phyloP scores from a whole-genome alignment of 2,329 filamentous ascomycete species.

The Colletotrichum camelliae region DNA sequence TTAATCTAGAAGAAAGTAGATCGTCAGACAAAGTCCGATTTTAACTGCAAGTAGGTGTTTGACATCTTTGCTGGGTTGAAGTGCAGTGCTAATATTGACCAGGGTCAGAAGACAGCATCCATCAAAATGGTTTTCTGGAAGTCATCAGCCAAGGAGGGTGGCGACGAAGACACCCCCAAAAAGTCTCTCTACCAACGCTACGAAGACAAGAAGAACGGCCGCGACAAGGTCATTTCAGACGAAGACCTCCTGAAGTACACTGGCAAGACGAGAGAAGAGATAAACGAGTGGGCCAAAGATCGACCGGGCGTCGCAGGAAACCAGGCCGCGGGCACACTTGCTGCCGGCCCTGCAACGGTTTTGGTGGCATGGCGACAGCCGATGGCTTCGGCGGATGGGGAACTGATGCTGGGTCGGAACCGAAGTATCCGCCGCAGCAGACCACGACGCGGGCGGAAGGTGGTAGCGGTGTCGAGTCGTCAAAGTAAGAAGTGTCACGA shows the following conservation, averaged over 20 bases:
- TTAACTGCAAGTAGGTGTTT: not conserved
- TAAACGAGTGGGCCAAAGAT: conserved; percentile 41
- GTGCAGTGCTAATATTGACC: not conserved
- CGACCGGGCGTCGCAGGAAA: conserved; percentile 45
- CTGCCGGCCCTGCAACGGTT: conserved; percentile 32
- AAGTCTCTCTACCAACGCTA: conserved; percentile 36
- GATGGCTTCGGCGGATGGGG: conserved; percentile 42
- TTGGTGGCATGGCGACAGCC: conserved; percentile 32
- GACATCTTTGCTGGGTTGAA: not conserved
- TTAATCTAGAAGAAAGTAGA: not conserved
- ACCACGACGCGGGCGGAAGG: not conserved
- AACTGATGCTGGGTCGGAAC: conserved; percentile 28
- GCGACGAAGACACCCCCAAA: conserved; percentile 20
- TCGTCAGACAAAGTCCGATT: not conserved
- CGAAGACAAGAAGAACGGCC: conserved; percentile 35
- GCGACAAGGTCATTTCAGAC: conserved; percentile 35
- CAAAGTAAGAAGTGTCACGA: not conserved
- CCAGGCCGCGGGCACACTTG: conserved; percentile 39
- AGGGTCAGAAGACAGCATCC: not conserved
- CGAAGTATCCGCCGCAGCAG: conserved; percentile 40
- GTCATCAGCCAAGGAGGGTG: not conserved
- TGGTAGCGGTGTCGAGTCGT: not conserved
- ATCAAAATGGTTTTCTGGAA: conserved; percentile 1
- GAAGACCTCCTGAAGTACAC: conserved; percentile 47
- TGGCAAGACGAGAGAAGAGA: conserved; percentile 36